Base-by-base conservation (phyloP, 2,329 filamentous ascomycete species). In the Fonsecaea monophora region DNA sequence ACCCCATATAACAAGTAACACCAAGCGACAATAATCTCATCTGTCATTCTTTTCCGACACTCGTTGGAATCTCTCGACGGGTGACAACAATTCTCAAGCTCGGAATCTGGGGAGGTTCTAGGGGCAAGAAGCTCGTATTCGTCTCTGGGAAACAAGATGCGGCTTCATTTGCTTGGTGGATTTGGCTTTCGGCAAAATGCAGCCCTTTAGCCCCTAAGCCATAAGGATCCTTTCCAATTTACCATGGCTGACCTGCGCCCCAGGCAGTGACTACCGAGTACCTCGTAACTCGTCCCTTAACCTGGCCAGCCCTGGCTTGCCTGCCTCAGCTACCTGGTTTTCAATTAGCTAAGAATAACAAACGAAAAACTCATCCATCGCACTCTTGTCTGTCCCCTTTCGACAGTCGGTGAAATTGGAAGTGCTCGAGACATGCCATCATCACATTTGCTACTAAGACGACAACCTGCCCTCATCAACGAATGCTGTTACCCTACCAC, bases 151-250 rank as follows among this genome's bases (percentile, higher is more conserved):
- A 50, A 12, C 45, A 50, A 12, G 45, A 50, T 50, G 18, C 45
- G 15, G 9, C 45, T 25, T 25, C 38, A 25, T 50, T 50, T 50
- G 21, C 21, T 50, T 50, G 9, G 10, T 12, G 8, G 9, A 50
- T 50, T 25, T 50, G 45, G 45, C 45, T 13, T 25, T 50, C 45
- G 45, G 21, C 21, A 50, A 50, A 25, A 30, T 50, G 45, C 45
- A 25, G 45, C 18, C 45, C 21, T 50, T 50, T 18, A 50, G 45
- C 45, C 45, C 45, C 45, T 10, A 18, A 50, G 21, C 21, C 45
- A 50, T 4, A 8, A 30, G 45, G 10, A 25, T 25, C 45, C 12
- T 8, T 12, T 50, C 45, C 45, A 50, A 50, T 50, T 50, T 50
- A 50, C 30, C 30, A 32, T 2, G 30, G 30, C 30, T 32, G 30